A percentile compares a stretch with the other conserved stretches of the same genome.
phyloP scores from a whole-genome alignment of 306 rosid species.

The Vachellia collinsii region DNA sequence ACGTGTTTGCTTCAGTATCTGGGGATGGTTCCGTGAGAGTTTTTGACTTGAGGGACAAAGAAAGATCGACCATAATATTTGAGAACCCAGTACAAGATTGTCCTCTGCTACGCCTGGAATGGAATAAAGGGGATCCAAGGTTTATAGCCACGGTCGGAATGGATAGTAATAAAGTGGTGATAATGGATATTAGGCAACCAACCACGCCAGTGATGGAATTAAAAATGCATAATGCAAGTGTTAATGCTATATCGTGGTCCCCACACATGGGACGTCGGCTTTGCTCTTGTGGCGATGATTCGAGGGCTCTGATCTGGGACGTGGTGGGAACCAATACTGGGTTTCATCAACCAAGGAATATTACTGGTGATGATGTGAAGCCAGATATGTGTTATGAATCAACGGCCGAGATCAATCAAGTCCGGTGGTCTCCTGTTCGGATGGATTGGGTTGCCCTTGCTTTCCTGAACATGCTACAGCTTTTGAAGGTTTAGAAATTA shows the following conservation, averaged over 20 bases:
- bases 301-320: constrained; percentile 74
- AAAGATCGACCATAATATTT: constrained; percentile 66
- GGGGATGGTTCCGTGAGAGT: constrained; percentile 75
- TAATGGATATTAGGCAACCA: constrained; percentile 69
- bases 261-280: constrained; percentile 53
- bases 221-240: constrained; percentile 54
- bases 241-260: constrained; percentile 70
- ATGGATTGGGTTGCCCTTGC: constrained; percentile 62
- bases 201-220: constrained; percentile 62
- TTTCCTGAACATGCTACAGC: constrained; percentile 53
- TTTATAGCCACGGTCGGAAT: constrained; percentile 61
- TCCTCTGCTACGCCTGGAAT: constrained; percentile 63
- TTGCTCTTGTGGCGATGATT: constrained; percentile 65
- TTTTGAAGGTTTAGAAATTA: constrained; percentile 53
- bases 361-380: constrained; percentile 36
- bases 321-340: constrained; percentile 35
- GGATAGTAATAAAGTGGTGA: constrained; percentile 61
- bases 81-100: constrained; percentile 53
- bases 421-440: constrained; percentile 63
- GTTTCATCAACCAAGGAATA: constrained; percentile 21
- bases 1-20: constrained; percentile 70
- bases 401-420: constrained; percentile 60
- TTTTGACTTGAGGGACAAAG: constrained; percentile 67
- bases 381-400: constrained; percentile 61
- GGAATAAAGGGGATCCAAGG: constrained; percentile 72